Conservation (phyloP, 2,329 filamentous ascomycete species). For the Arthroderma uncinatum region DNA sequence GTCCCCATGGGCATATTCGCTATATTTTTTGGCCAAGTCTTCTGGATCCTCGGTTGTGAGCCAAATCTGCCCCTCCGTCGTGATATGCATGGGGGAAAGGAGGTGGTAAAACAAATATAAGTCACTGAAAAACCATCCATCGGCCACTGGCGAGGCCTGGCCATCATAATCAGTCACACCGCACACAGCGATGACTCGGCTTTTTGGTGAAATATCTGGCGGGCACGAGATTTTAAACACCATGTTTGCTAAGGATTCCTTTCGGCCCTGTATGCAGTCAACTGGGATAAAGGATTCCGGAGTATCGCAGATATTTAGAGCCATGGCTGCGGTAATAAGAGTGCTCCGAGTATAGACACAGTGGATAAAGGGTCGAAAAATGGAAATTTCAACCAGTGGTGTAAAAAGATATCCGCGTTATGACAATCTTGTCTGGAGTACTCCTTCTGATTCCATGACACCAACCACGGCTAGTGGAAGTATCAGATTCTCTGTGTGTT, state of each 20-base stretch:
- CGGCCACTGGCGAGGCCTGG: not conserved
- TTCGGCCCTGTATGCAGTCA: not conserved
- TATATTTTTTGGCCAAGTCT: slow-evolving; percentile 9
- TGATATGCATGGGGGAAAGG: not conserved
- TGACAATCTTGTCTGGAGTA: too few relatives aligned
- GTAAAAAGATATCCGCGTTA: too few relatives aligned
- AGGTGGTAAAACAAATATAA: slow-evolving; percentile 14
- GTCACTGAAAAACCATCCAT: slow-evolving; percentile 12
- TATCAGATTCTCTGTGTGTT: too few relatives aligned
- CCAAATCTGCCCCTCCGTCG: slow-evolving; percentile 8
- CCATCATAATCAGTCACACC: slow-evolving; percentile 6
- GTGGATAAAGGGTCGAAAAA: too few relatives aligned
- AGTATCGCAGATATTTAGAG: not conserved
- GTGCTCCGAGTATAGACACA: too few relatives aligned
- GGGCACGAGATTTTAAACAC: not conserved
- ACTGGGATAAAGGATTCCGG: not conserved
- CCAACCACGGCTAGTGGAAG: too few relatives aligned
- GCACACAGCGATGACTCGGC: slow-evolving; percentile 8
- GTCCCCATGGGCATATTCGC: slow-evolving; percentile 9
- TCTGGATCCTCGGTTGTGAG: slow-evolving; percentile 9
- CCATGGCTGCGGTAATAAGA: too few relatives aligned
- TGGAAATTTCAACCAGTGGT: too few relatives aligned
- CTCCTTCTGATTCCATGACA: too few relatives aligned
- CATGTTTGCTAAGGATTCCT: not conserved
- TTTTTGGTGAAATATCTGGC: slow-evolving; percentile 8